phyloP scores from a whole-genome alignment of 495 filamentous ascomycete species.

The Aspergillus cristatus region DNA sequence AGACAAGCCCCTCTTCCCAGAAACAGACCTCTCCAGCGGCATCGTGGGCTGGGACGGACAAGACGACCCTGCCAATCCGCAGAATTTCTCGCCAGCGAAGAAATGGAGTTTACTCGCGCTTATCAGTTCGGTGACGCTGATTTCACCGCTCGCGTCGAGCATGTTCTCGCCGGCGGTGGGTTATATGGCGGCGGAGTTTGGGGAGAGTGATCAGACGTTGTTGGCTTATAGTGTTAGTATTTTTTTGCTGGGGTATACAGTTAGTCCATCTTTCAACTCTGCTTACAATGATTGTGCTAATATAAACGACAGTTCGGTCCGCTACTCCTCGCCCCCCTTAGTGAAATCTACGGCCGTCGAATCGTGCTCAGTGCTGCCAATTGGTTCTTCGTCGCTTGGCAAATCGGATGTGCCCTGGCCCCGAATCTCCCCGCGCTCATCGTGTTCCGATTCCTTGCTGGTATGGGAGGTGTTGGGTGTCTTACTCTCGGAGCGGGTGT shows the following conservation, averaged over 20 bases:
- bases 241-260: constrained; percentile 51
- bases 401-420: constrained; percentile 60
- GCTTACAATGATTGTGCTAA: constrained; percentile 4
- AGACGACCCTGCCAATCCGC: constrained; percentile 59
- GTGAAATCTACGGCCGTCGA: constrained; percentile 33
- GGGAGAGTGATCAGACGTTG: constrained; percentile 44
- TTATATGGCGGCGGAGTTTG: constrained; percentile 47
- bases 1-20: constrained; percentile 9
- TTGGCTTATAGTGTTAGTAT: constrained; percentile 46
- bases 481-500: constrained; percentile 39
- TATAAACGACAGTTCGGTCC: constrained; percentile 22
- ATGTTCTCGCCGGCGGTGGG: constrained; percentile 63
- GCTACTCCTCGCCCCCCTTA: constrained; percentile 34
- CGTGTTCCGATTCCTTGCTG: constrained; percentile 56
- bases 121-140: constrained; percentile 37
- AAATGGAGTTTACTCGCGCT: constrained; percentile 31
- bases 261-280: constrained; percentile 11
- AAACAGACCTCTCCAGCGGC: constrained; percentile 16
- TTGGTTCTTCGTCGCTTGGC: constrained; percentile 43
- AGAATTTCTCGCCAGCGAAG: constrained; percentile 47
- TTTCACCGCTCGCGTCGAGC: constrained; percentile 47
- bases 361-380: constrained; percentile 29
- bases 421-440: constrained; percentile 49
- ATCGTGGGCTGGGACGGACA: constrained; percentile 41
- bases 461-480: constrained; percentile 47